Conservation (phyloP, 2,329 filamentous ascomycete species). For the Fusarium pseudocircinatum region DNA sequence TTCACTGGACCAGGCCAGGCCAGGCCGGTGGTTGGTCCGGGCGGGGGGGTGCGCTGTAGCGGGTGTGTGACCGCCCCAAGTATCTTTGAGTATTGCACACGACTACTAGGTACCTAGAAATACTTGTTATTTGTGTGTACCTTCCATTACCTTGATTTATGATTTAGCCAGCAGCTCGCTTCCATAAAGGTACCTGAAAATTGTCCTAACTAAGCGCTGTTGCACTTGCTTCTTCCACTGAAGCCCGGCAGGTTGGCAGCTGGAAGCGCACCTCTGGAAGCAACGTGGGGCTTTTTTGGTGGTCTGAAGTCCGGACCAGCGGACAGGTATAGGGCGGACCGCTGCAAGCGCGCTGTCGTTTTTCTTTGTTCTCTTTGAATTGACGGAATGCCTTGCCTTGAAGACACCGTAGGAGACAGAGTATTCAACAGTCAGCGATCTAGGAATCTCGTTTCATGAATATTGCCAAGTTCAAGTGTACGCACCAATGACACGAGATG, state of each 20-base stretch:
- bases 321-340: conserved; percentile 33
- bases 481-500: not conserved
- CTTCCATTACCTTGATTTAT: too few species aligned
- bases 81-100: conserved; percentile 4
- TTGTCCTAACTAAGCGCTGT: not conserved
- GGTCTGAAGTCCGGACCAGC: conserved; percentile 41
- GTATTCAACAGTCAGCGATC: not conserved
- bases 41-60: conserved; percentile 21
- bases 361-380: conserved; percentile 2
- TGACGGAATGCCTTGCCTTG: not conserved
- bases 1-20: conserved; percentile 35
- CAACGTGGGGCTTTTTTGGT: conserved; percentile 24
- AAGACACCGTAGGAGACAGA: not conserved
- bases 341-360: conserved; percentile 33
- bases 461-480: not conserved
- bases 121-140: conserved; percentile 10
- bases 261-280: conserved; percentile 23
- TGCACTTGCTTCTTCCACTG: conserved; percentile 4
- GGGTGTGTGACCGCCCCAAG: conserved; percentile 6
- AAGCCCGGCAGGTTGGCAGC: not conserved
- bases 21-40: conserved; percentile 44
- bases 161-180: not conserved
- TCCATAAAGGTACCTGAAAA: not conserved
- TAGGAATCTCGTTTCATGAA: not conserved
- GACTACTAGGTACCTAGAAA: too few species aligned